These are phyloP conservation scores for Gastrolobium bilobum DNA, from an alignment of 306 rosid species.

Conservation along the genomic window DNA sequence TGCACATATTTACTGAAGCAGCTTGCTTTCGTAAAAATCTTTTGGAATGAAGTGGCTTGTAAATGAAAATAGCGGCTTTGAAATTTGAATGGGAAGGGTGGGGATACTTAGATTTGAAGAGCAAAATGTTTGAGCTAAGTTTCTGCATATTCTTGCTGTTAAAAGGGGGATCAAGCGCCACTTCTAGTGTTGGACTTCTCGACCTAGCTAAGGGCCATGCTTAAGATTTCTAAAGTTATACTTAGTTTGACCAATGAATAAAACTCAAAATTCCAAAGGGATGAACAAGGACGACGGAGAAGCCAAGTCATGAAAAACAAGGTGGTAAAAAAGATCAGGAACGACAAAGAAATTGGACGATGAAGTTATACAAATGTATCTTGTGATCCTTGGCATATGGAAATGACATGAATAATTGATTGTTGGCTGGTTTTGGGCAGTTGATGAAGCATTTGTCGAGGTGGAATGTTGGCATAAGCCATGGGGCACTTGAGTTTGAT, in stretches of 20 bases:
- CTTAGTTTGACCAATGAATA: too few species aligned
- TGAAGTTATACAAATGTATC: too few species aligned
- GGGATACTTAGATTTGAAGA: not conserved
- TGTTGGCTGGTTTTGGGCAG: not conserved
- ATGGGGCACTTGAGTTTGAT: not conserved
- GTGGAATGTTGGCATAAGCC: conserved; percentile 31
- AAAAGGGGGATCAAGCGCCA: too few species aligned
- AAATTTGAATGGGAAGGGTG: not conserved
- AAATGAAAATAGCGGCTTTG: not conserved
- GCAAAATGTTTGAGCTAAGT: not conserved
- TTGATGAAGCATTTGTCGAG: not conserved
- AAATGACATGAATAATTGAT: conserved; percentile 5
- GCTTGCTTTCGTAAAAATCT: not conserved
- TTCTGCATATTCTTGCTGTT: not conserved
- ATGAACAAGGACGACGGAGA: too few species aligned
- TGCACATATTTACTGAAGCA: not conserved
- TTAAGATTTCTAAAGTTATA: too few species aligned
- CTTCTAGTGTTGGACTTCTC: too few species aligned
- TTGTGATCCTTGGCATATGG: not conserved
- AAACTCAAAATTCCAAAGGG: too few species aligned
- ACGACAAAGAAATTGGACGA: too few species aligned
- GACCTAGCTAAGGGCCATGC: too few species aligned
- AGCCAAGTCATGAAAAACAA: too few species aligned
- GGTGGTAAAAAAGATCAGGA: too few species aligned
- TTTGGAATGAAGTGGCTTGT: not conserved